These are phyloP conservation scores for Russula foetens DNA, from an alignment of 768 basidiomycete genomes.

Conservation along the genomic window DNA sequence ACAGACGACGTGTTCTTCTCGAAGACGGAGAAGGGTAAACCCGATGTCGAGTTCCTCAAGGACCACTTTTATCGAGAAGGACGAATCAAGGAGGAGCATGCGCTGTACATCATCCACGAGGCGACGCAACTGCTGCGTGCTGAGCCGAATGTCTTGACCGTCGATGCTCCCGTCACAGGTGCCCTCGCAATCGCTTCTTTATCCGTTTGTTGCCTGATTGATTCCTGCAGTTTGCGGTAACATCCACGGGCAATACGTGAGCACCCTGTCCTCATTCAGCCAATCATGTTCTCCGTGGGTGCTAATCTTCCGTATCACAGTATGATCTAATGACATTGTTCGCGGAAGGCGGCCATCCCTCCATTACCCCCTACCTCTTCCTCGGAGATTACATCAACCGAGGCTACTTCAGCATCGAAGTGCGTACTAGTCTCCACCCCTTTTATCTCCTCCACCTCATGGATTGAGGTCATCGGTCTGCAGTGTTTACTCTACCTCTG, in stretches of 20 bases:
- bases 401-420: conserved; percentile 72
- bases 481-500: conserved; percentile 97
- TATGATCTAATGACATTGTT: conserved; percentile 76
- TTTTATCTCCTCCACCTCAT: no score
- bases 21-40: conserved; percentile 75
- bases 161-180: conserved; percentile 98
- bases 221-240: conserved; percentile 62
- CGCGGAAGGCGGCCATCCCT: conserved; percentile 67
- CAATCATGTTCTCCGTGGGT: no score
- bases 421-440: conserved; percentile 25
- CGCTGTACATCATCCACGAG: conserved; percentile 85
- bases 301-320: conserved; percentile 28
- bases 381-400: conserved; percentile 70
- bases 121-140: conserved; percentile 70
- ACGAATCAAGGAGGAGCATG: conserved; percentile 88
- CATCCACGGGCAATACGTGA: conserved; percentile 98
- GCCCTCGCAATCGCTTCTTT: not conserved
- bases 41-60: conserved; percentile 93
- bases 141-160: conserved; percentile 86
- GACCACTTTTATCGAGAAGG: conserved; percentile 99
- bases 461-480: conserved; percentile 11
- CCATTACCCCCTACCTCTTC: conserved; percentile 66
- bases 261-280: conserved; percentile 24
- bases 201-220: not conserved
- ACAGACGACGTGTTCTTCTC: conserved; percentile 93